A percentile compares a stretch with the other conserved stretches of the same genome.
Evolutionary conservation across 2,329 filamentous ascomycete genomes (phyloP).

Genomic region (Ambrosiella beaveri): DNA sequence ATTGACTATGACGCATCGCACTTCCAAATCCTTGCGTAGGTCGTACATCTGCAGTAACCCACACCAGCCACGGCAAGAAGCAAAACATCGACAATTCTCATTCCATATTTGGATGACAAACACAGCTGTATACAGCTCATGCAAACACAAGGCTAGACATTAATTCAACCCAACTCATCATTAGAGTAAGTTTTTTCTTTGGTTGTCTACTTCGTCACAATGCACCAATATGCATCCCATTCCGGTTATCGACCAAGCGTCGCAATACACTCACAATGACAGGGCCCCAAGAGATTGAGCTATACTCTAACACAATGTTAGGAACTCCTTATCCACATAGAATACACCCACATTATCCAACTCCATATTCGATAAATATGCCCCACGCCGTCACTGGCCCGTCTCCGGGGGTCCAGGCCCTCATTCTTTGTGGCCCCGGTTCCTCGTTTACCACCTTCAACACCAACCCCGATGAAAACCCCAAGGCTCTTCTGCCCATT

Average conservation of each 20-base stretch:
- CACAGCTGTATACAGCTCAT: neutral
- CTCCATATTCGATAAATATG: constrained; percentile 29
- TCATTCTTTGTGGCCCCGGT: constrained; percentile 69
- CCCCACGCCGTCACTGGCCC: constrained; percentile 60
- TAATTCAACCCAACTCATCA: neutral
- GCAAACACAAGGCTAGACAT: neutral
- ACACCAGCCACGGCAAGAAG: too few species aligned
- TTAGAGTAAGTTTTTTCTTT: too few species aligned
- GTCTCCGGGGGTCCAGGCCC: constrained; percentile 60
- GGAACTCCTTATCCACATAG: neutral
- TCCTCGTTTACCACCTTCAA: constrained; percentile 72
- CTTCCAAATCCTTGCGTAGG: too few species aligned
- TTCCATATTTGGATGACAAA: too few species aligned
- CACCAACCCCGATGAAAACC: constrained; percentile 60
- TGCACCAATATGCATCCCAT: too few species aligned
- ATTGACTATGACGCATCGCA: too few species aligned
- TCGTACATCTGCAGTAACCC: too few species aligned
- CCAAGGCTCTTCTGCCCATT: constrained; percentile 66
- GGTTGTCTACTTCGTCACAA: too few species aligned
- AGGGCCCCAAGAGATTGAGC: neutral
- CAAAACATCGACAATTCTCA: too few species aligned
- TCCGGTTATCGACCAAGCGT: too few species aligned
- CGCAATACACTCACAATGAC: neutral
- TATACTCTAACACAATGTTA: constrained; percentile 1
- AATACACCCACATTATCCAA: constrained; percentile 3